Evolutionary conservation across 2,329 filamentous ascomycete species (phyloP).

Genomic region (Zarea fungicola): DNA sequence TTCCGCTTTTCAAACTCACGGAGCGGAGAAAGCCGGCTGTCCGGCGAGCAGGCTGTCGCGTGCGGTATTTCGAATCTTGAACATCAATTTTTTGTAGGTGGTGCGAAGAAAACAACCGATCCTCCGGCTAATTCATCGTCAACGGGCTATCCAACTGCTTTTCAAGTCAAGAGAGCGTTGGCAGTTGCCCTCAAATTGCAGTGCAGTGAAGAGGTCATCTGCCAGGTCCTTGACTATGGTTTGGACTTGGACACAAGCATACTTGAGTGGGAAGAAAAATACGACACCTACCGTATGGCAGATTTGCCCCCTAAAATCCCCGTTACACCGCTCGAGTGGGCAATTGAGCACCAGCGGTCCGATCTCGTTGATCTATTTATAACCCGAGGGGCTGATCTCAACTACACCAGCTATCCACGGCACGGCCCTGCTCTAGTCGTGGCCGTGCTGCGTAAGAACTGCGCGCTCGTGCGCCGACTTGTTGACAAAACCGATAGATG

Average conservation of each 20-base stretch:
- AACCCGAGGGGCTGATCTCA: conserved; percentile 1
- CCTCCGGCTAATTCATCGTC: neutral
- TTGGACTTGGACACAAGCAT: neutral
- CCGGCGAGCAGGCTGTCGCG: neutral
- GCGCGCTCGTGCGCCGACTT: neutral
- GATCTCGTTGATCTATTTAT: conserved; percentile 4
- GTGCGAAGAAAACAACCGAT: neutral
- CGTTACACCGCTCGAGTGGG: conserved; percentile 1
- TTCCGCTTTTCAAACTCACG: neutral
- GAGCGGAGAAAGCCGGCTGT: neutral
- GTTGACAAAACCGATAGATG: neutral
- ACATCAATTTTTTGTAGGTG: neutral
- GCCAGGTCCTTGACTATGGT: neutral
- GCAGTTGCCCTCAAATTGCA: conserved; percentile 1
- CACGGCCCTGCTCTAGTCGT: conserved; percentile 4
- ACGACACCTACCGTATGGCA: neutral
- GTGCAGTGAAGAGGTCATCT: neutral
- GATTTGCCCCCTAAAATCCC: neutral
- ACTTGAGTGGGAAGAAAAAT: neutral
- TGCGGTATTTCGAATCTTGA: neutral
- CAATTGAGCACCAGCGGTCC: neutral
- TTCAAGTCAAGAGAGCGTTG: neutral
- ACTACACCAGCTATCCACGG: neutral
- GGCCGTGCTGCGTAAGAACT: neutral
- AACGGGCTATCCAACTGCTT: neutral